Conservation (phyloP, 148 eudicot species). For the Cornus suecica region DNA sequence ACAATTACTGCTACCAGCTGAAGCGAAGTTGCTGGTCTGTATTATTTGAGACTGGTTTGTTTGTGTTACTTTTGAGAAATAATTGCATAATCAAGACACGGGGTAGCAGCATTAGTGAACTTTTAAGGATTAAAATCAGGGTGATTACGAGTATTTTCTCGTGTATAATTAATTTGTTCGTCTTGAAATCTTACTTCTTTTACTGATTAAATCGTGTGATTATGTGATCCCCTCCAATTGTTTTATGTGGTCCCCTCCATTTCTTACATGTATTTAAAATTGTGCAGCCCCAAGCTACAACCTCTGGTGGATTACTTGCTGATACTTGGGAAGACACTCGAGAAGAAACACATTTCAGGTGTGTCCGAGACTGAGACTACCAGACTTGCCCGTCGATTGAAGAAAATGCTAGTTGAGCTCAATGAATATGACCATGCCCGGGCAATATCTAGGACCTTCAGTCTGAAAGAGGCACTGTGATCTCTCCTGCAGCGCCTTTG, state of each 20-base stretch:
- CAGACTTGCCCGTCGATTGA: slow-evolving; percentile 74
- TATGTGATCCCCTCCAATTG: neutral
- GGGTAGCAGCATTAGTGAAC: too few relatives aligned
- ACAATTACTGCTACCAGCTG: too few relatives aligned
- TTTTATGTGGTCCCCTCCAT: neutral
- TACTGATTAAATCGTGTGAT: neutral
- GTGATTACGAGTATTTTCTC: neutral
- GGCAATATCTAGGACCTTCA: slow-evolving; percentile 62
- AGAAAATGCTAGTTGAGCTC: slow-evolving; percentile 90
- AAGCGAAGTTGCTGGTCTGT: too few relatives aligned
- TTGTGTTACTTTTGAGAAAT: too few relatives aligned
- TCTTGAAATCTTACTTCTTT: neutral
- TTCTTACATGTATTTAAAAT: neutral
- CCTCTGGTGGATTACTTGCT: slow-evolving; percentile 71
- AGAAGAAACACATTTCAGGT: slow-evolving; percentile 58
- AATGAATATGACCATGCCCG: slow-evolving; percentile 87
- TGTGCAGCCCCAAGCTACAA: slow-evolving; percentile 72
- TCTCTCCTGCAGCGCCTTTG: neutral
- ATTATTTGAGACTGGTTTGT: too few relatives aligned
- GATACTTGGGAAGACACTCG: slow-evolving; percentile 55
- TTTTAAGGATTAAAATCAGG: too few relatives aligned
- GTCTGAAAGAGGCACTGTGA: slow-evolving; percentile 78
- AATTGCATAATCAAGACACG: too few relatives aligned
- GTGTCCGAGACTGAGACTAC: slow-evolving; percentile 42
- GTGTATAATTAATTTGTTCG: neutral